Base-by-base conservation (phyloP, 169 alveolate species). In the Babesia bovis region DNA sequence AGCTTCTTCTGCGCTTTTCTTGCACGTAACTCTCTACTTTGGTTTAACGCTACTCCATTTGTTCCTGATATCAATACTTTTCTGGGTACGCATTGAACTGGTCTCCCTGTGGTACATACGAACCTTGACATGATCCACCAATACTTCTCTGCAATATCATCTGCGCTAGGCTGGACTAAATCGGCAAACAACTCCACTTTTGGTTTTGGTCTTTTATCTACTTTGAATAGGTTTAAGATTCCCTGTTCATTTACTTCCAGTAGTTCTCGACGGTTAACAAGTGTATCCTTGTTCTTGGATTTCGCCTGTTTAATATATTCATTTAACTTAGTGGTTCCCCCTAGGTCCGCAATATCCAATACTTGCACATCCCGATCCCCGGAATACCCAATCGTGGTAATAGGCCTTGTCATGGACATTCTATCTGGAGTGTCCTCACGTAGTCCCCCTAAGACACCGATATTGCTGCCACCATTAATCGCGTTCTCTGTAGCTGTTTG, bases 51-150 rank as follows among this genome's bases (percentile, higher is more conserved):
- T 13, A 59, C 36, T 25, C 87, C 87, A 13, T 65, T 57, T 12
- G 47, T 32, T 12, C 87, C 87, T 7, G 60, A 15, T 57, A 45
- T 33, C 21, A 52, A 28, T n/a, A 78, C 56, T 55, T 66, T 60
- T 23, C 76, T 49, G 7, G 87, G 87, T 42, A 32, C 60, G 55
- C 87, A 65, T 38, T 57, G 71, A 19, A 78, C 61, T 2, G 45
- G 36, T 6, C 10, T 23, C 19, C 82, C 58, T 1, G 53, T 51
- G 4, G 66, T 58, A 38, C 82, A 71, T 15, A 60, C 63, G 21
- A 71, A 71, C 23, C 66, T 36, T n/a, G 66, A 51, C 49, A 71
- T 2, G 74, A 71, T 36, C 82, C 82, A 71, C 82, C 82, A 71
- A 32, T 71, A 4, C 15, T 44, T 33, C 12, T 71, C 82, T 17